Percentiles rank a stretch among this genome's conserved stretches.
Evolutionary conservation across 257 asterid species (phyloP).

Genomic region (Petunia secreta): DNA sequence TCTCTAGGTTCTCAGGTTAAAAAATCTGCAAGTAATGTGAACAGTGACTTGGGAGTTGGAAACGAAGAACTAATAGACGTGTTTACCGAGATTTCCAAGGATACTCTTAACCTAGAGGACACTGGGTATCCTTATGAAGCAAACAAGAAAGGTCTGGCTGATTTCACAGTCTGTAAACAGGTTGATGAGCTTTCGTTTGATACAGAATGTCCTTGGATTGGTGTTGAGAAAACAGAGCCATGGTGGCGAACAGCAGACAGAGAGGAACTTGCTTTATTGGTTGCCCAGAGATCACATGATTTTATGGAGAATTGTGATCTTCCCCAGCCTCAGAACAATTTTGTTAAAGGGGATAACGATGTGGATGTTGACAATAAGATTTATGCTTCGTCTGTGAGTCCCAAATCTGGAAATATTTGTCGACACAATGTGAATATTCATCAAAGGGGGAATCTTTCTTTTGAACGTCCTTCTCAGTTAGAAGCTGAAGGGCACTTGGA

Average conservation of each 20-base stretch:
- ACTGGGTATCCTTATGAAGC: conserved; percentile 32
- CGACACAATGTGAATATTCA: conserved; percentile 10
- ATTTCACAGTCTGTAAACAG: conserved; percentile 46
- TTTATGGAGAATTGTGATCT: conserved; percentile 82
- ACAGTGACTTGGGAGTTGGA: conserved; percentile 33
- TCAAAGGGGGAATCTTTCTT: conserved; percentile 25
- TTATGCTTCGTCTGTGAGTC: conserved; percentile 31
- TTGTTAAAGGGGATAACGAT: conserved; percentile 45
- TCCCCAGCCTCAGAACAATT: conserved; percentile 64
- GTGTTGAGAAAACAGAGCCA: conserved; percentile 52
- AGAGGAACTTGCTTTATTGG: conserved; percentile 76
- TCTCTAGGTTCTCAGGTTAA: conserved; percentile 36
- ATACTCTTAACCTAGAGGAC: conserved; percentile 32
- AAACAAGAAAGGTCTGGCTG: conserved; percentile 32
- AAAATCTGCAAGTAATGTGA: conserved; percentile 31
- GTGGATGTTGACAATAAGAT: conserved; percentile 32
- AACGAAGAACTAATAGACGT: conserved; percentile 30
- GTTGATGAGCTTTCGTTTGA: conserved; percentile 42
- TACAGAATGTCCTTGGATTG: conserved; percentile 54
- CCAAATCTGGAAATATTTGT: conserved; percentile 28
- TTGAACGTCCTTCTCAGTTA: conserved; percentile 35
- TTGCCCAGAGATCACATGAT: conserved; percentile 60
- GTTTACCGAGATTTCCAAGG: conserved; percentile 27
- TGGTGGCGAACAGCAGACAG: conserved; percentile 91
- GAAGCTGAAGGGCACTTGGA: conserved; percentile 34